Base-by-base conservation (phyloP, 192 early-diverging fungal genomes). In the Entophlyctis luteolus region DNA sequence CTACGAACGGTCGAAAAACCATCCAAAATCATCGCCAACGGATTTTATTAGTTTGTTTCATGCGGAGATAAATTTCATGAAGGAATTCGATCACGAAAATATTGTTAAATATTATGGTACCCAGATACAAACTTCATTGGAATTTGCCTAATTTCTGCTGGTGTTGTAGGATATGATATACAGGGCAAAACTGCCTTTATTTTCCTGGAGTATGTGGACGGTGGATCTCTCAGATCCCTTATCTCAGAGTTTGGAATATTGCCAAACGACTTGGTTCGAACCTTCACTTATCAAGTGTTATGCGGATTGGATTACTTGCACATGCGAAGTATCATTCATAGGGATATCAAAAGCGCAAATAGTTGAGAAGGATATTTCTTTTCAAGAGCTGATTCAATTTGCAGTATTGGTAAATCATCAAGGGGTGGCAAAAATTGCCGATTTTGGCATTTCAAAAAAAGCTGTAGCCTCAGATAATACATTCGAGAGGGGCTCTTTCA, bases 371-470 rank as follows among this genome's bases (percentile, higher is more conserved):
- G 5, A 38, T 34, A 23, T 31, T 55, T 70, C 42, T 22, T 59
- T 48, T 27, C 27, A 48, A 6, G 3, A 33, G 54, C 35, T 23
- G 33, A 27, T 2, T 12, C 55, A 29, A 27, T 50, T 29, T 54
- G n/a, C 29, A 77, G 75, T 87, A 22, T 56, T 83, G 54, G 89
- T 99, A 14, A 93, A 95, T 76, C 89, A 89, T 62, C 87, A 94
- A 49, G 95, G 94, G 2, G 84, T 88, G 31, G 92, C 91, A 47
- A 99, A 99, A 79, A 99, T 99, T 39, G 91, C 95, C 0, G 97
- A 99, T 74, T 99, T 99, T 84, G 97, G 97, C 5, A 98, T 98
- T 50, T 98, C 95, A 10, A 99, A 99, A 71, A 83, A 95, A 60
- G 89, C 83, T 67, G 37, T 62, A 27, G 81, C 76, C 65, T 68